A percentile compares a stretch with the other conserved stretches of the same genome.
Conservation (phyloP, 2,329 filamentous ascomycete species). For the Arthroderma sp. region DNA sequence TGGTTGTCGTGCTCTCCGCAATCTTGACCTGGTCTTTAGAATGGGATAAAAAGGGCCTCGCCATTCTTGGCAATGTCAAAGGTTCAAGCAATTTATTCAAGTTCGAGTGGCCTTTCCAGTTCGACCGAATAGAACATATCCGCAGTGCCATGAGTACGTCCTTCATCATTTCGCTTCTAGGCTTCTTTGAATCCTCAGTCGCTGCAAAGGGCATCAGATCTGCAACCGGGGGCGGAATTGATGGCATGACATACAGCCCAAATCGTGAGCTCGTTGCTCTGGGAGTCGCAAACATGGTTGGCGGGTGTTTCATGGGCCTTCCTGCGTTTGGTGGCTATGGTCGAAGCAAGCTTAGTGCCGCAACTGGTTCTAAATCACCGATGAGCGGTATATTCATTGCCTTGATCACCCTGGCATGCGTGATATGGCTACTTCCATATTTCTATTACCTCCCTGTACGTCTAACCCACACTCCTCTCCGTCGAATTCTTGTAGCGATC, state of each 20-base stretch:
- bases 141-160: conserved; percentile 79
- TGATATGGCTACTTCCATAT: conserved; percentile 73
- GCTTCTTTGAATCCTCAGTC: conserved; percentile 97
- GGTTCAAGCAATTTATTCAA: conserved; percentile 63
- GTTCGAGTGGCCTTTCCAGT: conserved; percentile 75
- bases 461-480: conserved; percentile 15
- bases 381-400: conserved; percentile 87
- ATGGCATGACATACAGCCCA: conserved; percentile 70
- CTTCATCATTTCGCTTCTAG: conserved; percentile 83
- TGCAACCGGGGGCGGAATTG: conserved; percentile 52
- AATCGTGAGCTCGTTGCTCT: conserved; percentile 90
- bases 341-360: conserved; percentile 85
- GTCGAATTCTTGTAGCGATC: background rate
- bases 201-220: conserved; percentile 78
- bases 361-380: conserved; percentile 80
- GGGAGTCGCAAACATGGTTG: conserved; percentile 80
- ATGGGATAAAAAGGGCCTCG: conserved; percentile 71
- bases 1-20: conserved; percentile 76
- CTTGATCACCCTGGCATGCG: conserved; percentile 66
- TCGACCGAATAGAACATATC: conserved; percentile 66
- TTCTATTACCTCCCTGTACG: conserved; percentile 92
- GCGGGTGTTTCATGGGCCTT: conserved; percentile 81
- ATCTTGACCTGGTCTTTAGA: conserved; percentile 62
- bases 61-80: conserved; percentile 71
- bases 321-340: conserved; percentile 95